These are phyloP conservation scores for Hypoxylon sp. DNA, from an alignment of 2,329 filamentous ascomycete species.

Conservation along the genomic window DNA sequence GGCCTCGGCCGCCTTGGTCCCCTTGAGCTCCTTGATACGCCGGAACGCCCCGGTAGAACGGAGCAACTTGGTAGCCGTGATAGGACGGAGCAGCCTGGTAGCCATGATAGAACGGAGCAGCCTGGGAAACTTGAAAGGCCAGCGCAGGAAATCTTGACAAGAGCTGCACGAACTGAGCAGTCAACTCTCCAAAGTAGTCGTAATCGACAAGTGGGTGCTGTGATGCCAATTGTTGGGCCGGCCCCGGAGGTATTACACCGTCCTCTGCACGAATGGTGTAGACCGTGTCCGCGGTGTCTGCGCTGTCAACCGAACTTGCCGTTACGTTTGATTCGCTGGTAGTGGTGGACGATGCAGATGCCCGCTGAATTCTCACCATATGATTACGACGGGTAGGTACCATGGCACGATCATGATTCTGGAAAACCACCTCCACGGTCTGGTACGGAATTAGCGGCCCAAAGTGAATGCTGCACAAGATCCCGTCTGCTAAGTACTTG, in stretches of 20 bases:
- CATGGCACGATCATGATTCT: conserved; percentile 43
- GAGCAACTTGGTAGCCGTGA: too few relatives aligned
- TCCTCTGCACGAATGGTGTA: background rate
- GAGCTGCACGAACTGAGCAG: background rate
- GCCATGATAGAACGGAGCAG: too few relatives aligned
- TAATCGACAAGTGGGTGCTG: conserved; percentile 5
- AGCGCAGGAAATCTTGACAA: background rate
- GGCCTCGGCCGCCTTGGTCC: background rate
- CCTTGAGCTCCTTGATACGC: background rate
- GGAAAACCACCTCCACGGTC: conserved; percentile 49
- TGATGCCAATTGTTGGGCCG: background rate
- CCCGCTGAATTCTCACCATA: background rate
- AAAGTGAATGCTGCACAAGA: conserved; percentile 35
- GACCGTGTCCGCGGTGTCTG: background rate
- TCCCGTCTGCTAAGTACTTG: conserved; percentile 36
- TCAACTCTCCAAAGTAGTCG: conserved; percentile 34
- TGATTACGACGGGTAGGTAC: background rate
- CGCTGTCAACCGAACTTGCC: too few relatives aligned
- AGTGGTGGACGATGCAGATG: background rate
- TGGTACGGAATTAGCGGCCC: conserved; percentile 16
- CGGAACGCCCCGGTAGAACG: background rate
- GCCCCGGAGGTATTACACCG: too few relatives aligned
- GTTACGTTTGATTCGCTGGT: background rate
- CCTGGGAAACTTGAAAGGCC: too few relatives aligned
- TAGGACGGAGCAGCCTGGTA: too few relatives aligned